Evolutionary conservation across 768 basidiomycete species (phyloP), one percentile per base, ranked within the genome.

Genomic region (Paxillus rubicundulus): DNA sequence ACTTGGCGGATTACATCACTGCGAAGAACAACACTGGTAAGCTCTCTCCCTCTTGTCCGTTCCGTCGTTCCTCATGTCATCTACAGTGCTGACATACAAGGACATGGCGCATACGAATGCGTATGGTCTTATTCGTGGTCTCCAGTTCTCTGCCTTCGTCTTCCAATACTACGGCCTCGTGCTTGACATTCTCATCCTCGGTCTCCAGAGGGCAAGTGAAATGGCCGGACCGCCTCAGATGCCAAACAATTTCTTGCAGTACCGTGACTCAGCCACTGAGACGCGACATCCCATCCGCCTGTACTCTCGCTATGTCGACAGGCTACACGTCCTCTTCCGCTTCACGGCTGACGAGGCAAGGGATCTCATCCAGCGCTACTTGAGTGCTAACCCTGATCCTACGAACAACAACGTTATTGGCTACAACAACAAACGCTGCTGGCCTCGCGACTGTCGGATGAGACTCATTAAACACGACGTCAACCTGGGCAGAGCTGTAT

Each of bases 381-480:
- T 99, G 47, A 92, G 89, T 47, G 96, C 95, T 18, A 95, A 98
- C 65, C 97, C 97, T 4, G 97, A 99, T 72, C 96, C 97, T 3
- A 98, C 91, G 10, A 98, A 98, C 73, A 97, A 98, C 74, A 98
- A 98, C 64, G 91, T 98, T 57, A 96, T 98, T 57, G 97, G 96
- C 1, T 99, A 98, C 72, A 98, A 98, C 76, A 98, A 98, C 78
- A 97, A 96, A 72, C 87, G 93, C 45, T 98, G 97, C 74, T 99
- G 97, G 97, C 97, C 97, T 34, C 82, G 95, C 59, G 97, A 99
- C 72, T 99, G 97, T 70, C 87, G 97, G 53, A 99, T 99, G 97
- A 80, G 97, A 32, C 79, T 99, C 52, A 96, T 97, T 78, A 99
- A 99, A 73, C 97, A 99, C 70, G 97, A 99, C 67, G 97, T 98